Percentiles rank a stretch among this genome's conserved stretches.
These are phyloP conservation scores for Ogataea saltuana DNA, from an alignment of 805 yeast species.

Conservation along the genomic window DNA sequence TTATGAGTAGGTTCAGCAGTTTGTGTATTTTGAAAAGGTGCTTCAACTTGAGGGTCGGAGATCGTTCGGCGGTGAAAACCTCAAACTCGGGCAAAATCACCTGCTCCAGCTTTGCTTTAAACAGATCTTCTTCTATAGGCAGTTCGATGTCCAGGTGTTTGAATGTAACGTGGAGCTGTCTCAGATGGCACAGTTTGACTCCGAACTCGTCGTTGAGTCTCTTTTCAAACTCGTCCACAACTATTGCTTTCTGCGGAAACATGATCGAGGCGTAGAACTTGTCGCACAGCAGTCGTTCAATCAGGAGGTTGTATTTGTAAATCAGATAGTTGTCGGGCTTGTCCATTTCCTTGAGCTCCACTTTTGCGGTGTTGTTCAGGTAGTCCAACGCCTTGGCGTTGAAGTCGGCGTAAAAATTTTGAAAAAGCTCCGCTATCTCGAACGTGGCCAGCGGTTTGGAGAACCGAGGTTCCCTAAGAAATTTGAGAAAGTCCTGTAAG, in stretches of 20 bases:
- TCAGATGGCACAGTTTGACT: slow-evolving; percentile 30
- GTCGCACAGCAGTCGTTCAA: slow-evolving; percentile 37
- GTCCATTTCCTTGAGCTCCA: slow-evolving; percentile 29
- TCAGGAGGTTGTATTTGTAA: slow-evolving; percentile 31
- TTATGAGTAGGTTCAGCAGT: slow-evolving; percentile 28
- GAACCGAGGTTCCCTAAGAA: slow-evolving; percentile 38
- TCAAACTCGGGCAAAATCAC: slow-evolving; percentile 34
- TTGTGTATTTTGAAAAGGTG: slow-evolving; percentile 34
- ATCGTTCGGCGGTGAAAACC: slow-evolving; percentile 33
- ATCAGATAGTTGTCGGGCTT: slow-evolving; percentile 18
- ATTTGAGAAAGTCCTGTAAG: slow-evolving; percentile 33
- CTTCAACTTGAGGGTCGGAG: slow-evolving; percentile 38
- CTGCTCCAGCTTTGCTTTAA: slow-evolving; percentile 25
- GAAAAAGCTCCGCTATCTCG: slow-evolving; percentile 38
- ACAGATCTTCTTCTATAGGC: slow-evolving; percentile 27
- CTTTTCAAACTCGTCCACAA: slow-evolving; percentile 34
- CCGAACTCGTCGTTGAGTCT: slow-evolving; percentile 30
- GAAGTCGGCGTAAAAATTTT: slow-evolving; percentile 35
- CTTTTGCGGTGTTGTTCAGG: slow-evolving; percentile 21
- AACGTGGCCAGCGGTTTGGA: slow-evolving; percentile 37
- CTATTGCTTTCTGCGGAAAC: slow-evolving; percentile 33
- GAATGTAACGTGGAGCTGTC: slow-evolving; percentile 27
- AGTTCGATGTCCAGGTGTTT: slow-evolving; percentile 34
- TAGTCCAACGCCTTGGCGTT: slow-evolving; percentile 21
- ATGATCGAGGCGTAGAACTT: slow-evolving; percentile 36